Evolutionary conservation across 371 early-diverging fungal genomes (phyloP), one percentile per base, ranked within the genome.

Genomic region (Mortierella sp.): DNA sequence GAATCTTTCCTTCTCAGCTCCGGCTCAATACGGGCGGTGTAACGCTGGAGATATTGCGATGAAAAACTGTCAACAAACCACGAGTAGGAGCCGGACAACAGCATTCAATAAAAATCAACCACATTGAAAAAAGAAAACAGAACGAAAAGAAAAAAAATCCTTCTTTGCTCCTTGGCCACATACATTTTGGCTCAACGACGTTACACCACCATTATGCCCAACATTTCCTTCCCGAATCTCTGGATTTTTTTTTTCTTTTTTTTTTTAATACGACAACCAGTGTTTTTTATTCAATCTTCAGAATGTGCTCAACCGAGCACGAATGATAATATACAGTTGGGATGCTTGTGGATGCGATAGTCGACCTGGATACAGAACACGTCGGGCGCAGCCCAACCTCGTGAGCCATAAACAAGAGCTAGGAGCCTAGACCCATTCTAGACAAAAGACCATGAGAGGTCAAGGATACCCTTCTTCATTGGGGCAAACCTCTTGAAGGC

Each of bases 361-460:
- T 37, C 37, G 37, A 37, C 37, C 9, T 37, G 37, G 37, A 37
- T 37, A 37, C 37, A 11, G 23, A 53, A 21, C 53, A 26, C 53
- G 53, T 53, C 53, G 53, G 53, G 53, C 53, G 26, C 53, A 53
- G 53, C 53, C 53, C 53, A 23, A 9, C 53, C 53, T 53, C 53
- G 23, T 26, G 53, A 53, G 26, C 5, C 53, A 53, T 26, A 26
- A 26, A 50, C 21, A 30, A 43, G 44, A 30, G 29, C 48, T 19
- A 0, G n/a, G 23, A 45, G 14, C 4, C 23, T 11, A 12, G 9
- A 23, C n/a, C n/a, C 37, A 44, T 25, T 57, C 57, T 70, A 63
- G 58, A 70, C 57, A 58, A 70, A 70, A 29, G 46, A 28, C 70
- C 70, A 70, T 50, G 50, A 45, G 52, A 70, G 70, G 23, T 63